Percentiles rank a stretch among this genome's conserved stretches.
Conservation (phyloP, 257 asterid genomes). For the Solanum etuberosum region DNA sequence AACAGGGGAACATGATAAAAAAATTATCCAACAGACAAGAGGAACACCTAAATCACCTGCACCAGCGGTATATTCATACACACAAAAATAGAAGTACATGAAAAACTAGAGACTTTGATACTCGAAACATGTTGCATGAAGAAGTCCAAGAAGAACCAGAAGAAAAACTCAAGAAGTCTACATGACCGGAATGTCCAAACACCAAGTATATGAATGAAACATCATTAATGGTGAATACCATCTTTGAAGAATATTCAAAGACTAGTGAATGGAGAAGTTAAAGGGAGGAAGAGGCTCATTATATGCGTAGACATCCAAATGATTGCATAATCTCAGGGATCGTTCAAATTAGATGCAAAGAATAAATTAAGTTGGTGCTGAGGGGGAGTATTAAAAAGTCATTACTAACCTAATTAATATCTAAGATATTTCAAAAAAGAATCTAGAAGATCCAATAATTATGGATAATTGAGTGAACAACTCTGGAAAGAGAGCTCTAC, state of each 20-base stretch:
- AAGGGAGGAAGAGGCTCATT: no score
- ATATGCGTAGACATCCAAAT: no score
- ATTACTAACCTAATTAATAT: background rate
- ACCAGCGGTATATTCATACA: background rate
- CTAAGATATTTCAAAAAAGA: no score
- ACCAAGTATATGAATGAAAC: no score
- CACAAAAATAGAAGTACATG: background rate
- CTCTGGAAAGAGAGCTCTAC: background rate
- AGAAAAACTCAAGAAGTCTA: no score
- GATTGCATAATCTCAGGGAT: no score
- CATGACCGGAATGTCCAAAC: no score
- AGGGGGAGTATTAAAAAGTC: background rate
- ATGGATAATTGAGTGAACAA: background rate
- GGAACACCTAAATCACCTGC: background rate
- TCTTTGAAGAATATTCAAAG: background rate
- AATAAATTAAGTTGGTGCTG: background rate
- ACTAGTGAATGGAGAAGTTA: no score
- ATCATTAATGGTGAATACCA: no score
- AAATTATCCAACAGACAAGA: background rate
- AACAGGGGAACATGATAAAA: no score
- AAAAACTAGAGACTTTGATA: background rate
- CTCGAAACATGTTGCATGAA: background rate
- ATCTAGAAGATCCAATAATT: background rate
- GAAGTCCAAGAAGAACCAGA: background rate
- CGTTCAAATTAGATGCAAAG: background rate